A percentile compares a stretch with the other conserved stretches of the same genome.
These are phyloP conservation scores for Diaporthe sp. DNA, from an alignment of 2,329 filamentous ascomycete genomes.

Conservation along the genomic window DNA sequence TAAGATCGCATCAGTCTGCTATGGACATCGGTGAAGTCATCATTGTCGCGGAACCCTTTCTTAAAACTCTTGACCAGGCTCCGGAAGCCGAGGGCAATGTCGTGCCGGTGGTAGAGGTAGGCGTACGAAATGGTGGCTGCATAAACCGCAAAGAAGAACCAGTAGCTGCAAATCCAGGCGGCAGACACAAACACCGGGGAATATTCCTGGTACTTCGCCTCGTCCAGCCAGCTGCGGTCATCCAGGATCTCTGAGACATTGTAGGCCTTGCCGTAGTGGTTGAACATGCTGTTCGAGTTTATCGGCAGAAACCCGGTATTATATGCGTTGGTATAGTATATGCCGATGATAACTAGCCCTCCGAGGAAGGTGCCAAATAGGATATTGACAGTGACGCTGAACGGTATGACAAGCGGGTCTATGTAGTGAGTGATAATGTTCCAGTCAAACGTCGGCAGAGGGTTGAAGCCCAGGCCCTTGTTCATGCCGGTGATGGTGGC, in stretches of 20 bases:
- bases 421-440: slow-evolving; percentile 27
- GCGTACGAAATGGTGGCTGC: slow-evolving; percentile 63
- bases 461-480: slow-evolving; percentile 49
- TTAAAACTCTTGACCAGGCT: slow-evolving; percentile 57
- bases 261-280: slow-evolving; percentile 59
- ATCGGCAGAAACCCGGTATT: slow-evolving; percentile 57
- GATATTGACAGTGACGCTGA: slow-evolving; percentile 71
- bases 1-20: slow-evolving; percentile 56
- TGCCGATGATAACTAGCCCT: slow-evolving; percentile 60
- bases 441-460: slow-evolving; percentile 51
- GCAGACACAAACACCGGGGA: slow-evolving; percentile 41
- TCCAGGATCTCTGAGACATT: slow-evolving; percentile 47
- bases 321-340: slow-evolving; percentile 27
- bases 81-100: slow-evolving; percentile 61
- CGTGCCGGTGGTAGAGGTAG: slow-evolving; percentile 61
- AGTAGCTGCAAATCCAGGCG: slow-evolving; percentile 49
- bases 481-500: slow-evolving; percentile 45
- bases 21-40: slow-evolving; percentile 50
- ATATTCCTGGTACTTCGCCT: slow-evolving; percentile 41
- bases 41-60: slow-evolving; percentile 47
- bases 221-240: slow-evolving; percentile 36
- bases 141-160: slow-evolving; percentile 66
- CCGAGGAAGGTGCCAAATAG: slow-evolving; percentile 66
- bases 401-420: slow-evolving; percentile 54
- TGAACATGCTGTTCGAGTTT: slow-evolving; percentile 62